Base-by-base conservation (phyloP, 1,139 yeast species). In the Yamadazyma sp. region DNA sequence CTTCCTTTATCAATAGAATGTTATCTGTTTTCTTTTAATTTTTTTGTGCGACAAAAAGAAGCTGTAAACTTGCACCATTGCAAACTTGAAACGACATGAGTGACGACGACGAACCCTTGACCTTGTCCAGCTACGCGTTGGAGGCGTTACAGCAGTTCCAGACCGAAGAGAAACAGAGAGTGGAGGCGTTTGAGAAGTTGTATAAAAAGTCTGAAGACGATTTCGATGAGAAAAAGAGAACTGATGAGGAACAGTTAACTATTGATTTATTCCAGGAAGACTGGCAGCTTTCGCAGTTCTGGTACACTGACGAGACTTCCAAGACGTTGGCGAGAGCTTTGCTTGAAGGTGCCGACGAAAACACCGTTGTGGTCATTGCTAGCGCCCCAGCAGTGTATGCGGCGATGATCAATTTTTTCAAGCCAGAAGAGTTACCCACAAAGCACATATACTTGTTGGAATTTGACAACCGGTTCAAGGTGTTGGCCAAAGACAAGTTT, bases 321-420 rank as follows among this genome's bases (percentile, higher is more conserved):
- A 73, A 70, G 33, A 56, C 62, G 0, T 61, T 87, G 17, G 94
- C 86, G 0, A 76, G 73, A 42, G 94, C 86, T 13, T 64, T 88
- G 28, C 59, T 87, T 15, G 86, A 80, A 31, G 94, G 88, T 6
- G 94, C 95, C 1, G 84, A 80, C 47, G 74, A 72, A 42, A 70
- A 76, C 31, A 84, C 95, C 0, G 80, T 80, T 1, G 71, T 87
- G 34, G 87, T 82, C 31, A 75, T 89, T 41, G 86, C 87, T 1
- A 82, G 92, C 64, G 96, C 96, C 1, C 96, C 97, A 6, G 85
- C 96, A 0, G 96, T 87, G 2, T 89, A 82, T 61, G 95, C 96
- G 1, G 94, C 94, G 1, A 77, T 89, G 33, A 74, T 73, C 49
- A 76, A 78, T 43, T 56, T 18, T 18, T 18, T 67, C 29, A 77